Conservation (phyloP, 78 protist species). For the Dictyostelium firmibasis region DNA sequence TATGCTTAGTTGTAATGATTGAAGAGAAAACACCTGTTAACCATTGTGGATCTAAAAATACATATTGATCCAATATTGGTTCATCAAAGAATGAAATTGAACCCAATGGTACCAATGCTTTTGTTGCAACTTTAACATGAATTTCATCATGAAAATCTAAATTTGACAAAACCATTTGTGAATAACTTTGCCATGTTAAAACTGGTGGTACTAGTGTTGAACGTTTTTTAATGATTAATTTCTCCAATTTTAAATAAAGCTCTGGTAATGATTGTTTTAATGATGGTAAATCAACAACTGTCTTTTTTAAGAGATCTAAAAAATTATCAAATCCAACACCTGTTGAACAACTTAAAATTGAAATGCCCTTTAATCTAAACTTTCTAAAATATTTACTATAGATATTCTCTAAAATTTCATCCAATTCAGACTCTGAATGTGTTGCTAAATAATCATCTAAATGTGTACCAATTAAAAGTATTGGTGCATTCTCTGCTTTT, state of each 20-base stretch:
- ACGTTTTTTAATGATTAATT: slow-evolving; percentile 56
- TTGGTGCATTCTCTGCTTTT: slow-evolving; percentile 65
- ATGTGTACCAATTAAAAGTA: slow-evolving; percentile 73
- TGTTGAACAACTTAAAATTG: slow-evolving; percentile 47
- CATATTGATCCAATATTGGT: slow-evolving; percentile 21
- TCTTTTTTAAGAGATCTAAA: slow-evolving; percentile 29
- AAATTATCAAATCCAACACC: slow-evolving; percentile 44
- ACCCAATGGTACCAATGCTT: slow-evolving; percentile 47
- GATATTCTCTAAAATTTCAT: slow-evolving; percentile 27
- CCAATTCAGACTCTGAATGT: slow-evolving; percentile 51
- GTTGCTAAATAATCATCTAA: slow-evolving; percentile 51
- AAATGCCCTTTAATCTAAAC: slow-evolving; percentile 46
- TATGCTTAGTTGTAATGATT: slow-evolving; percentile 67
- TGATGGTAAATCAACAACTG: slow-evolving; percentile 30
- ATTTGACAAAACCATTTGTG: slow-evolving; percentile 52
- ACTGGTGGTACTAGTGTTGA: slow-evolving; percentile 39
- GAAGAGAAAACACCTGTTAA: slow-evolving; percentile 73
- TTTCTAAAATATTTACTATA: slow-evolving; percentile 59
- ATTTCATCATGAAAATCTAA: slow-evolving; percentile 75
- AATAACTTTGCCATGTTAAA: slow-evolving; percentile 55
- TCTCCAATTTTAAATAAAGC: slow-evolving; percentile 32
- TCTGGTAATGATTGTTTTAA: slow-evolving; percentile 69
- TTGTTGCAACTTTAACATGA: slow-evolving; percentile 73
- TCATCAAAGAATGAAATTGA: slow-evolving; percentile 56
- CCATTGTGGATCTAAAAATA: slow-evolving; percentile 80